These are phyloP conservation scores for Sordaria brevicollis DNA, from an alignment of 495 filamentous ascomycete genomes.

Conservation along the genomic window DNA sequence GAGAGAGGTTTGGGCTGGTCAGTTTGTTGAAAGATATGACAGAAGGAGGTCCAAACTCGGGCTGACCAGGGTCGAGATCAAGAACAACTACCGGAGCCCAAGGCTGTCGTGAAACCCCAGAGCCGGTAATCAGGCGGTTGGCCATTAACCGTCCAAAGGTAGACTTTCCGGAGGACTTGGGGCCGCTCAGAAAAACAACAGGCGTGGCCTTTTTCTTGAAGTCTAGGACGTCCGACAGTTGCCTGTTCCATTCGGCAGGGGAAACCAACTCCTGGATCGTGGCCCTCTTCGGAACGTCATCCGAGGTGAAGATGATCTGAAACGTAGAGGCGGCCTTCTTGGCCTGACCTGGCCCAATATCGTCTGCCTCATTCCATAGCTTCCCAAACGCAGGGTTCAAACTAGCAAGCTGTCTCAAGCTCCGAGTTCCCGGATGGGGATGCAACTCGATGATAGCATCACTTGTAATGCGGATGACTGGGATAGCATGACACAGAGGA, in stretches of 20 bases:
- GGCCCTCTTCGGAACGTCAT: slow-evolving; percentile 30
- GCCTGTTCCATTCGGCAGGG: slow-evolving; percentile 55
- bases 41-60: slow-evolving; percentile 70
- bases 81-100: slow-evolving; percentile 48
- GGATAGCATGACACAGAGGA: slow-evolving; percentile 66
- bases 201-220: slow-evolving; percentile 29
- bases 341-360: neutral
- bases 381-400: slow-evolving; percentile 61
- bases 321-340: slow-evolving; percentile 18
- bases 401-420: slow-evolving; percentile 45
- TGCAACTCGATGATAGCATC: slow-evolving; percentile 39
- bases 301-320: slow-evolving; percentile 35
- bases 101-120: slow-evolving; percentile 13
- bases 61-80: slow-evolving; percentile 77
- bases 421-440: slow-evolving; percentile 39
- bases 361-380: slow-evolving; percentile 53
- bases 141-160: slow-evolving; percentile 68
- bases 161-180: slow-evolving; percentile 80
- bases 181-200: slow-evolving; percentile 58
- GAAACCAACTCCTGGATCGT: slow-evolving; percentile 51
- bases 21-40: slow-evolving; percentile 63
- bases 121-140: slow-evolving; percentile 58
- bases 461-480: slow-evolving; percentile 52
- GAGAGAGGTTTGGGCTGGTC: slow-evolving; percentile 54
- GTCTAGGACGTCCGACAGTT: slow-evolving; percentile 27